Evolutionary conservation across 2,329 filamentous ascomycete species (phyloP), one percentile per base, ranked within the genome.

Genomic region (Beauveria brongniartii): DNA sequence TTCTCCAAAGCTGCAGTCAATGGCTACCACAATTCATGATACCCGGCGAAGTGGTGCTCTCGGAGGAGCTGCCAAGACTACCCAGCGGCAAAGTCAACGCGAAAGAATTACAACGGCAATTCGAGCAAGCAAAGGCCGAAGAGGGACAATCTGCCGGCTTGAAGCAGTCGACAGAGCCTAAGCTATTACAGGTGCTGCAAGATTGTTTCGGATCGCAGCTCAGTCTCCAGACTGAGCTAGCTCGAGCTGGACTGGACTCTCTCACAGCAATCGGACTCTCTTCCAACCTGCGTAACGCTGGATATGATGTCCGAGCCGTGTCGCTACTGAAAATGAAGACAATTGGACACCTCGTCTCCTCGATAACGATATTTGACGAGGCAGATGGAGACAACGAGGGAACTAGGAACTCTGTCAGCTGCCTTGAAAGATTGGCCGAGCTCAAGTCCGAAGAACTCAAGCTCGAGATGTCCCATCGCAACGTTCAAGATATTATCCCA

Each of bases 21-120:
- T 96, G 91, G 90, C 78, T 97, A 1, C 91, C 92, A 0, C 78
- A 80, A 4, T 94, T 87, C 69, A 96, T 96, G 92, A 75, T 95
- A 1, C 92, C 92, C 0, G 81, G 82, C 4, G 88, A 95, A 63
- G 75, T 95, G 26, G 72, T 91, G 0, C 68, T 89, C 1, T 74
- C 89, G 64, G 65, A 78, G 0, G 76, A 80, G 9, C 86, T 96
- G 61, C 91, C 91, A 1, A 85, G 87, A 57, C 76, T 96, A 22
- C 79, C 91, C 2, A 96, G 91, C 0, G 92, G 92, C 0, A 97
- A 97, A 69, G 80, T 92, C 16, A 89, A 96, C 68, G 85, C 85
- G 56, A 88, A 85, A 66, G 73, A 72, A 14, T 74, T 96, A 8
- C 79, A 85, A 65, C 69, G 75, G 1, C 75, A 82, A 8, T 90